Evolutionary conservation across 2,329 filamentous ascomycete genomes (phyloP), one percentile per base, ranked within the genome.

Genomic region (Hymenoscyphus salicellus): DNA sequence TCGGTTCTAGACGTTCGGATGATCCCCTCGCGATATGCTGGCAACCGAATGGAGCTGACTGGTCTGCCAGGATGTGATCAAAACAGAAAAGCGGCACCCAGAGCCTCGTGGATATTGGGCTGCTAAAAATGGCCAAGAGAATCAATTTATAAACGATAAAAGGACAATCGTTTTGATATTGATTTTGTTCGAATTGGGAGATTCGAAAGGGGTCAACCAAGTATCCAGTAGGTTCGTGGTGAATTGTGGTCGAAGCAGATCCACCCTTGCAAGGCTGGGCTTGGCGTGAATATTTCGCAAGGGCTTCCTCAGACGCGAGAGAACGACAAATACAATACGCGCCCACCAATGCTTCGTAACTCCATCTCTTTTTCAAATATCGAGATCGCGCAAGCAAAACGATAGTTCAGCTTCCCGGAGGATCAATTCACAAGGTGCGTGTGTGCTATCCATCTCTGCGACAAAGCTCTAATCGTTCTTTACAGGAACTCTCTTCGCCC

Each of bases 291-390:
- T 32, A 36, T 32, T 32, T 26, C 30, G 55, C 32, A 52, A 20
- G 43, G 43, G 7, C n/a, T 49, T 26, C 20, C 20, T 26, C 46
- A 52, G 46, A 14, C 46, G 46, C 46, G 46, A n/a, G n/a, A n/a
- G n/a, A n/a, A n/a, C 46, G 23, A 52, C n/a, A 52, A 16, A 52
- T 5, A 26, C 46, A 4, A 32, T 33, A 56, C 64, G 65, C 68
- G 67, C 69, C 55, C 33, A 58, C 58, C 38, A 43, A 66, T 70
- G 70, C 69, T 69, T 69, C 56, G 28, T 58, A 63, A 57, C 62
- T 28, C 63, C 38, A 60, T 58, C 23, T 20, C 20, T 28, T 58
- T 57, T 65, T 41, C 55, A 28, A 14, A 59, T n/a, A n/a, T 58
- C 17, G 43, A 63, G 55, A 63, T 63, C 60, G 57, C 36, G 59